Conservation (phyloP, 148 eudicot genomes). For the Rhododendron mucronatum region DNA sequence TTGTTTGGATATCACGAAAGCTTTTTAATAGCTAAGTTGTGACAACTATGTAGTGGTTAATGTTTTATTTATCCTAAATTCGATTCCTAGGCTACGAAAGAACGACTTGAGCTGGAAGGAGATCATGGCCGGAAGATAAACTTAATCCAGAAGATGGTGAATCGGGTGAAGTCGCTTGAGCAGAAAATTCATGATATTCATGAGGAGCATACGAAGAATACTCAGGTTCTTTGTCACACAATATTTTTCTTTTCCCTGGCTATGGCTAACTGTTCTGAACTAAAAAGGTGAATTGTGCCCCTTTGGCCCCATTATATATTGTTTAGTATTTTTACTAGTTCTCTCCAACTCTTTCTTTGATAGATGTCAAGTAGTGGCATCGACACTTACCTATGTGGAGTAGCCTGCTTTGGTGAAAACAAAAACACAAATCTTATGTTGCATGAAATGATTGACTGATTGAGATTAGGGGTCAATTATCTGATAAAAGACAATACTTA, state of each 20-base stretch:
- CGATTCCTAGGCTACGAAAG: constrained; percentile 54
- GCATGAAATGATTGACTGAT: not conserved
- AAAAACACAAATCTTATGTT: not conserved
- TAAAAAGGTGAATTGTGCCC: not conserved
- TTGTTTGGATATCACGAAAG: not conserved
- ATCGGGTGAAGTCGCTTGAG: constrained; percentile 39
- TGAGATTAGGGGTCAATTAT: not conserved
- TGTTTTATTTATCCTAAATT: not conserved
- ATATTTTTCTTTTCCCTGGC: not conserved
- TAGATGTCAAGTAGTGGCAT: not conserved
- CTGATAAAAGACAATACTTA: not conserved
- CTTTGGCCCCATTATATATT: not conserved
- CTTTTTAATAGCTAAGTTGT: not conserved
- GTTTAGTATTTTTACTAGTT: not conserved
- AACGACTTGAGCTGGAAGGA: constrained; percentile 57
- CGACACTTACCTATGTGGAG: not conserved
- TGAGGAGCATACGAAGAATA: constrained; percentile 56
- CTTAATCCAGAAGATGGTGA: constrained; percentile 39
- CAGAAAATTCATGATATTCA: constrained; percentile 54
- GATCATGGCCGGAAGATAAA: constrained; percentile 37
- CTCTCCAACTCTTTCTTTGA: not conserved
- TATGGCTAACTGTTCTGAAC: not conserved
- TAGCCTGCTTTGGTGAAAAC: not conserved
- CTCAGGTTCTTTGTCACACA: constrained; percentile 49
- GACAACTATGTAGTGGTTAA: not conserved